Evolutionary conservation across 208 protist genomes (phyloP).

Genomic region (Borovskyia barvae): DNA sequence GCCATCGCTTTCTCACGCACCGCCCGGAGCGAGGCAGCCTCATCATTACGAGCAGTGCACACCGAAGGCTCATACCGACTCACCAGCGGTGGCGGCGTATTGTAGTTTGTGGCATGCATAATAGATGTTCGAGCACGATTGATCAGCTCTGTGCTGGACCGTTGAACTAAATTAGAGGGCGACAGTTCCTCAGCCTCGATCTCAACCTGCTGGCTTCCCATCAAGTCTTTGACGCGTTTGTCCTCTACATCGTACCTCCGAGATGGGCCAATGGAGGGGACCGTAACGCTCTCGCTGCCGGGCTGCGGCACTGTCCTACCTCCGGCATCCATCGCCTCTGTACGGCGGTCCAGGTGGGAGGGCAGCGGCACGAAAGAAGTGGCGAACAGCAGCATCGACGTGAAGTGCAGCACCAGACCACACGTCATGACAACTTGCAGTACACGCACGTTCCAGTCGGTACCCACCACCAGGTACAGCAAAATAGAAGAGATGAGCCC

Average conservation of each 20-base stretch:
- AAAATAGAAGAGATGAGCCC: constrained; percentile 46
- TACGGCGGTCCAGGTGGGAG: constrained; percentile 22
- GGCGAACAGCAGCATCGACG: constrained; percentile 51
- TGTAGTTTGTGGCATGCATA: constrained; percentile 9
- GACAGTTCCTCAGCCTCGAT: constrained; percentile 23
- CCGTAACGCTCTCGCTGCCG: too few species aligned
- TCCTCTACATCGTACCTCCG: constrained; percentile 26
- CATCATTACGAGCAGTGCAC: constrained; percentile 28
- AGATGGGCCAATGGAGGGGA: too few species aligned
- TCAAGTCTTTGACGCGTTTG: constrained; percentile 19
- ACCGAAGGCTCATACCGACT: constrained; percentile 34
- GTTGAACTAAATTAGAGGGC: constrained; percentile 8
- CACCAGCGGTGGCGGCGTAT: constrained; percentile 2
- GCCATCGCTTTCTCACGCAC: background rate
- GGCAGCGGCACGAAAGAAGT: constrained; percentile 46
- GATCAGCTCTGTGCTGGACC: constrained; percentile 22
- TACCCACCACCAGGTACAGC: constrained; percentile 46
- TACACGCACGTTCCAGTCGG: constrained; percentile 43
- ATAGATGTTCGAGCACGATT: constrained; percentile 39
- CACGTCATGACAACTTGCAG: constrained; percentile 54
- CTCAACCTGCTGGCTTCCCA: background rate
- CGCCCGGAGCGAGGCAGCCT: background rate
- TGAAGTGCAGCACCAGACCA: constrained; percentile 46
- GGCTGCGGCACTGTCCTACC: too few species aligned
- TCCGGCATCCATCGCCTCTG: background rate